A percentile compares a stretch with the other conserved stretches of the same genome.
These are phyloP conservation scores for Dioscorea alata DNA, from an alignment of 106 monocot genomes.

Conservation along the genomic window DNA sequence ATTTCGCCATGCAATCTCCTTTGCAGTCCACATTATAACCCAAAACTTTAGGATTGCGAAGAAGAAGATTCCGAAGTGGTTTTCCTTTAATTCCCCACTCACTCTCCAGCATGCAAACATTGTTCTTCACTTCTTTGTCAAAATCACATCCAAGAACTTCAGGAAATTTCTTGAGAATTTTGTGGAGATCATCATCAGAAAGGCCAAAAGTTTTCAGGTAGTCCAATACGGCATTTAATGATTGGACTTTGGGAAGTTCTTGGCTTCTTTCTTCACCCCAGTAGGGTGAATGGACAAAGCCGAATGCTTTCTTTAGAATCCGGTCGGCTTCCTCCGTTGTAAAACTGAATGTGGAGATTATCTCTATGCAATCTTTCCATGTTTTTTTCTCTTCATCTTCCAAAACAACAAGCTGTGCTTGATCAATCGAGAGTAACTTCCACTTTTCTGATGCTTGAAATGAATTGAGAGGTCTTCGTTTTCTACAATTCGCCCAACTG, in stretches of 20 bases:
- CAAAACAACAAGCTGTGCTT: constrained; percentile 16
- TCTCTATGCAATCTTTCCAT: constrained; percentile 56
- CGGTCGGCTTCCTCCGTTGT: constrained; percentile 41
- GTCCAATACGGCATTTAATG: constrained; percentile 32
- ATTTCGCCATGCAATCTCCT: constrained; percentile 87
- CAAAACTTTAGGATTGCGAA: constrained; percentile 84
- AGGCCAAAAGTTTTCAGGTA: constrained; percentile 63
- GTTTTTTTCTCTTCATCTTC: constrained; percentile 41
- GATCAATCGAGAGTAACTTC: constrained; percentile 27
- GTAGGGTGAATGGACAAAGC: constrained; percentile 79
- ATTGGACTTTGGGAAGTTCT: constrained; percentile 39
- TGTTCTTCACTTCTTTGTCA: constrained; percentile 56
- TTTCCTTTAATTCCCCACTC: constrained; percentile 92
- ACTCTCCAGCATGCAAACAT: constrained; percentile 52
- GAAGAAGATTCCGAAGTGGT: constrained; percentile 64
- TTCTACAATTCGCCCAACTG: neutral
- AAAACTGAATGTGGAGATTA: constrained; percentile 50
- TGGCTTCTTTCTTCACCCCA: constrained; percentile 86
- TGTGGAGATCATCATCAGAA: constrained; percentile 73
- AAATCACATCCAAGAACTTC: constrained; percentile 85
- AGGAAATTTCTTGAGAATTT: constrained; percentile 86
- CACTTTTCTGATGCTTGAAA: constrained; percentile 4
- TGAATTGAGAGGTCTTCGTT: constrained; percentile 3
- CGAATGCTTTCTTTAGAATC: constrained; percentile 82
- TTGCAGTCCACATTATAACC: constrained; percentile 93